These are phyloP conservation scores for Ottelia alismoides DNA, from an alignment of 106 monocot species.

Conservation along the genomic window DNA sequence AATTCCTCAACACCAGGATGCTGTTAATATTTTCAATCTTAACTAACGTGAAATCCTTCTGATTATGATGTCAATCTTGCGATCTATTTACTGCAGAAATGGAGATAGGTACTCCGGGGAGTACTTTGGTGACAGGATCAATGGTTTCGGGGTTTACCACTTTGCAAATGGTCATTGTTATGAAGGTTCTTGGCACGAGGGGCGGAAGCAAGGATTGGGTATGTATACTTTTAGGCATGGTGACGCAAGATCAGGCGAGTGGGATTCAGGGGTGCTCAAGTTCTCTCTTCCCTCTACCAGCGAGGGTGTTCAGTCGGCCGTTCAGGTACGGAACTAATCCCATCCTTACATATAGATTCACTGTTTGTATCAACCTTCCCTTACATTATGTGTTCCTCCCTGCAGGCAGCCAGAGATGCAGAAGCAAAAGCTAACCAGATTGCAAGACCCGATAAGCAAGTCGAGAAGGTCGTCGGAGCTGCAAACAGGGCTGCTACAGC, in stretches of 20 bases:
- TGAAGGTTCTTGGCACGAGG: slow-evolving; percentile 31
- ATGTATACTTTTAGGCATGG: slow-evolving; percentile 15
- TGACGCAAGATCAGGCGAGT: slow-evolving; percentile 19
- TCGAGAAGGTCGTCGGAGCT: slow-evolving; percentile 13
- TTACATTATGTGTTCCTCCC: not conserved
- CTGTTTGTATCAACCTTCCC: not conserved
- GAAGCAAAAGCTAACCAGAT: slow-evolving; percentile 6
- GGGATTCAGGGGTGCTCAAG: slow-evolving; percentile 23
- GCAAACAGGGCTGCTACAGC: slow-evolving; percentile 20
- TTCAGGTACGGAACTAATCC: slow-evolving; percentile 6
- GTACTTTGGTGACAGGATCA: slow-evolving; percentile 27
- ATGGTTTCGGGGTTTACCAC: slow-evolving; percentile 24
- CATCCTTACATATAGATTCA: not conserved
- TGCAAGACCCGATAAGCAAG: slow-evolving; percentile 10
- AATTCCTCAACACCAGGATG: too few species aligned
- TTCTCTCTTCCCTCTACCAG: not conserved
- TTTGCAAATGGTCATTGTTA: slow-evolving; percentile 26
- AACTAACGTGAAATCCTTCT: too few species aligned
- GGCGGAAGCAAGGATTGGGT: slow-evolving; percentile 23
- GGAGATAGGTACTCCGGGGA: slow-evolving; percentile 24
- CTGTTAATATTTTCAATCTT: too few species aligned
- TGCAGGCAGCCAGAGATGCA: slow-evolving; percentile 19
- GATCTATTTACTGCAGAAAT: slow-evolving; percentile 10
- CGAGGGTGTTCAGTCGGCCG: slow-evolving; percentile 7
- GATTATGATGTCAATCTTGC: too few species aligned